Evolutionary conservation across 139 green algal genomes (phyloP).

Genomic region (Chlorokybus atmophyticus): DNA sequence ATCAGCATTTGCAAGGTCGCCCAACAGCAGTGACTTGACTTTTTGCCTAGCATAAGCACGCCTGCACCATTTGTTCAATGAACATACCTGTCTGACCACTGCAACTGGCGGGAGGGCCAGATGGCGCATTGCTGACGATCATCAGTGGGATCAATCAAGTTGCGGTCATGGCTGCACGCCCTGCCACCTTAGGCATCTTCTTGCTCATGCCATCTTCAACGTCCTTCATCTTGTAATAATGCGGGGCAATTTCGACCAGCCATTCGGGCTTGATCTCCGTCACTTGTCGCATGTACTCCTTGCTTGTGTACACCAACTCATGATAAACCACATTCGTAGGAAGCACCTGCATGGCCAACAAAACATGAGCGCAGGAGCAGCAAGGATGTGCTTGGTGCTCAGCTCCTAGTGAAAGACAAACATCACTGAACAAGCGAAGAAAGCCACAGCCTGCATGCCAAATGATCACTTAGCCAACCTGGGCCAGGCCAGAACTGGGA

Average conservation of each 20-base stretch:
- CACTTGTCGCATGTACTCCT: constrained; percentile 93
- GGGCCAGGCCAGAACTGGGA: constrained; percentile 57
- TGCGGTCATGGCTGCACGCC: not conserved
- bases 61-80: not conserved
- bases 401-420: not conserved
- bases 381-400: too few relatives aligned
- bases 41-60: not conserved
- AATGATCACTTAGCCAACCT: too few relatives aligned
- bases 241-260: constrained; percentile 91
- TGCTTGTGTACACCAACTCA: constrained; percentile 91
- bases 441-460: not conserved
- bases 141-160: not conserved
- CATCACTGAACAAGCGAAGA: not conserved
- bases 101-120: not conserved
- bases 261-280: constrained; percentile 89
- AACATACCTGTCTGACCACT: not conserved
- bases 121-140: not conserved
- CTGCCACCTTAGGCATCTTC: constrained; percentile 5
- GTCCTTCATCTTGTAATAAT: constrained; percentile 76
- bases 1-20: not conserved
- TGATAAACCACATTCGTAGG: constrained; percentile 70
- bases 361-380: not conserved
- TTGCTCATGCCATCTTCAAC: constrained; percentile 15
- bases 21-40: too few relatives aligned
- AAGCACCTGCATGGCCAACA: constrained; percentile 16